Base-by-base conservation (phyloP, 2,329 filamentous ascomycete genomes). In the Colletotrichum godetiae region DNA sequence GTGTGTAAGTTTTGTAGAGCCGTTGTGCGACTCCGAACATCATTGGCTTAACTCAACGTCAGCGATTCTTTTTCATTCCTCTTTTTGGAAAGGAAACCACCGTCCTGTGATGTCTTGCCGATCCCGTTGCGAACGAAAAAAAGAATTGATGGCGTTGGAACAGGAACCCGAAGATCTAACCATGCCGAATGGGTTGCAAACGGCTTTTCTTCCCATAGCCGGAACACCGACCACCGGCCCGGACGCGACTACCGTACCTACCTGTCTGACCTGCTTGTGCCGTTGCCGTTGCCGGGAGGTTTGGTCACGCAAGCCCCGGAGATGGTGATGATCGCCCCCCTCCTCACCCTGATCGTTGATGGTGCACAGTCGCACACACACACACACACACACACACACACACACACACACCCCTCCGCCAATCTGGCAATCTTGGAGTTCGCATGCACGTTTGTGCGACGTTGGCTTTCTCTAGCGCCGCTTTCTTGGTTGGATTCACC, bases 291-390 rank as follows among this genome's bases (percentile, higher is more conserved):
- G 42, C 42, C 42, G 42, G 7, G 42, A 46, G 42, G 42, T 15
- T 46, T n/a, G 15, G 57, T 15, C 12, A 35, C n/a, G 33, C 6
- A 42, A 42, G 35, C 24, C n/a, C 68, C 56, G 56, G 63, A 67
- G 63, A 29, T 56, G 56, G 57, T 49, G 33, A 62, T 29, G 68
- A 67, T 72, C 57, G 19, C 15, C 42, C 42, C 19, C 42, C 42
- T 49, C 19, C 42, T 49, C 15, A n/a, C 42, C 19, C 37, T 42
- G 37, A 49, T n/a, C 27, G 27, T 27, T 27, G 27, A 27, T 27
- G 27, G 27, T 27, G 27, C 27, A 27, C 27, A 27, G 27, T 27
- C 27, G 27, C 27, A 27, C 27, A 27, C 27, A 27, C 27, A 27
- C 27, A 27, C 27, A 27, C 27, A 27, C 2, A 2, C 42, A 27